Evolutionary conservation across 2,329 filamentous ascomycete genomes (phyloP).

Genomic region (Beauveria asiatica): DNA sequence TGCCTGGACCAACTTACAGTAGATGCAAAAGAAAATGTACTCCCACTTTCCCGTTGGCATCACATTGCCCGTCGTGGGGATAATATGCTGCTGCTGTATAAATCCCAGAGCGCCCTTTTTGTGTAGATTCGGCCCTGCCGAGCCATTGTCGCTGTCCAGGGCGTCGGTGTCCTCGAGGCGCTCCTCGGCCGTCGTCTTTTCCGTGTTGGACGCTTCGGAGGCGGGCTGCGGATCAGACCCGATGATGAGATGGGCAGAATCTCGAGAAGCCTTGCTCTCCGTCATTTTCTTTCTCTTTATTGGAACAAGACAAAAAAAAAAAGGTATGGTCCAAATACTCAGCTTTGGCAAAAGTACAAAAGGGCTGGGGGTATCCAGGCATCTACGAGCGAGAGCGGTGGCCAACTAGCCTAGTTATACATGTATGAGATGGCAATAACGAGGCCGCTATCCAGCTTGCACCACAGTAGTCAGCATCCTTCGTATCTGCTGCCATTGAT

Average conservation of each 20-base stretch:
- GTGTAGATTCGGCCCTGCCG: constrained; percentile 1
- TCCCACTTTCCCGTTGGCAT: constrained; percentile 14
- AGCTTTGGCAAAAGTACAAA: too few species aligned
- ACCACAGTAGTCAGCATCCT: background rate
- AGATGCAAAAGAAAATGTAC: constrained; percentile 14
- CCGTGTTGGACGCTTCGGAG: background rate
- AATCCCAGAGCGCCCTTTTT: constrained; percentile 9
- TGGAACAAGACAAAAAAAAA: background rate
- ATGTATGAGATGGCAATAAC: background rate
- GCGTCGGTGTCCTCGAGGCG: background rate
- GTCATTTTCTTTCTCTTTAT: background rate
- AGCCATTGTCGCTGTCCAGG: background rate
- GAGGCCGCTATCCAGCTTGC: too few species aligned
- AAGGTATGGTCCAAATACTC: too few species aligned
- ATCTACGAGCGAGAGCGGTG: background rate
- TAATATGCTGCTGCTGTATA: constrained; percentile 13
- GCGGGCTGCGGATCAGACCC: background rate
- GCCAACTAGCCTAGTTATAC: background rate
- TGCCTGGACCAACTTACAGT: constrained; percentile 2
- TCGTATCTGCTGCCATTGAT: background rate
- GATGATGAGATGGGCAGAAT: background rate
- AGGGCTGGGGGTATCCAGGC: too few species aligned
- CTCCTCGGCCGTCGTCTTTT: background rate
- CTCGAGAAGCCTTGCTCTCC: background rate
- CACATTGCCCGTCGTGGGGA: constrained; percentile 12